Evolutionary conservation across 2,329 filamentous ascomycete genomes (phyloP).

Genomic region (Apiospora kogelbergensis): DNA sequence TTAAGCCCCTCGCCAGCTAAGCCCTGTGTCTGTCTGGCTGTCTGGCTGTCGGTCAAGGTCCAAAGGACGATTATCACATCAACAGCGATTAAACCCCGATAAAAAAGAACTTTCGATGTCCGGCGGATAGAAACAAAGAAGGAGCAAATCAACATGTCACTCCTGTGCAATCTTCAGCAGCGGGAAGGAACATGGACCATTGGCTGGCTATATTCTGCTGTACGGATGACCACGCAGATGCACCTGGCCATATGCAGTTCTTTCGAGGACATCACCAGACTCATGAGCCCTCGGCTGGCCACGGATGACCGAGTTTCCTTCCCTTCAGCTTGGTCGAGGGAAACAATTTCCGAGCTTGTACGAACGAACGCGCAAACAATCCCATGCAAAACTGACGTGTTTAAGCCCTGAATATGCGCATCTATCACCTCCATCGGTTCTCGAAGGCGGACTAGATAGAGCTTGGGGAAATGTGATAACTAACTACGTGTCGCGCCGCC

Average conservation of each 20-base stretch:
- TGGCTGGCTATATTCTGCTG: conserved; percentile 1
- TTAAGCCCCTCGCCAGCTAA: not conserved
- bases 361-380: not conserved
- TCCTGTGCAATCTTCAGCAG: not conserved
- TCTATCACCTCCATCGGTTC: not conserved
- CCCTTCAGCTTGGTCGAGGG: not conserved
- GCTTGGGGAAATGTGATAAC: not conserved
- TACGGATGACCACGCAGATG: not conserved
- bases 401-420: not conserved
- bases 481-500: not conserved
- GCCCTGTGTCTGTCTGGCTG: not conserved
- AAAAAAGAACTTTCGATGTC: not conserved
- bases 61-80: not conserved
- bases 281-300: not conserved
- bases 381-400: not conserved
- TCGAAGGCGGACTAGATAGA: not conserved
- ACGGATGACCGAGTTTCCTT: not conserved
- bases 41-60: not conserved
- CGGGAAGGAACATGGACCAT: not conserved
- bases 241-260: not conserved
- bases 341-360: not conserved
- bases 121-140: not conserved
- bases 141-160: not conserved
- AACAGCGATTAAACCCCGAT: too few relatives aligned
- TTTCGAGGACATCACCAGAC: not conserved